Evolutionary conservation across 495 filamentous ascomycete species (phyloP), one percentile per base, ranked within the genome.

Genomic region (Acidomyces sp.): DNA sequence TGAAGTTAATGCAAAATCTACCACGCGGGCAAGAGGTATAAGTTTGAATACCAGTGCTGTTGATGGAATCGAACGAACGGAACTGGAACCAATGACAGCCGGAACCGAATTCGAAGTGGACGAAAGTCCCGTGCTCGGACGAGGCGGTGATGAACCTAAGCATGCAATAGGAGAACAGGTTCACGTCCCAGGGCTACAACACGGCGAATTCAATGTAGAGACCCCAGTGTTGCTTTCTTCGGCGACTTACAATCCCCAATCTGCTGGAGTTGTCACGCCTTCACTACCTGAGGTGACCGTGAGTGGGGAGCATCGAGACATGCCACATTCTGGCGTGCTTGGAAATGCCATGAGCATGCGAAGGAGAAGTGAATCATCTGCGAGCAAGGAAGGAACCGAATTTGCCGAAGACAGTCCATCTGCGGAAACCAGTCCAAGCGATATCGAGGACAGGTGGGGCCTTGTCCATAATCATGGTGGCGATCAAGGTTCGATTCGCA

Each of bases 81-180:
- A 54, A 28, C 49, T 52, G 19, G 47, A 50, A 37, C 47, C 48
- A 2, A 28, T 4, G 26, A 50, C 47, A 18, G 42, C 35, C 6
- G 24, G 41, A 18, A 60, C 57, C 12, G 54, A 56, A 31, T 57
- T 62, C 34, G 58, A 62, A 26, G 37, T 51, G 9, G 61, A 63
- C 11, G 80, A 85, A 46, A 85, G 59, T 29, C 60, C 58, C 3
- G 41, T 60, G 7, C 60, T 90, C 18, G 82, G 83, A 75, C 9
- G 71, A 70, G 24, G 23, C 41, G 37, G 37, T 15, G 72, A 70
- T 34, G 68, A 68, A 13, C n/a, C 82, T 75, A 5, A 68, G 74
- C 49, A 24, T 61, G 63, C 37, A 55, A 60, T 25, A 26, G 57
- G 64, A 41, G 4, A 58, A 65, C 22, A 62, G 65, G 49, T 43